A percentile compares a stretch with the other conserved stretches of the same genome.
Conservation (phyloP, 2,329 filamentous ascomycete species). For the Kalmusia sp. region DNA sequence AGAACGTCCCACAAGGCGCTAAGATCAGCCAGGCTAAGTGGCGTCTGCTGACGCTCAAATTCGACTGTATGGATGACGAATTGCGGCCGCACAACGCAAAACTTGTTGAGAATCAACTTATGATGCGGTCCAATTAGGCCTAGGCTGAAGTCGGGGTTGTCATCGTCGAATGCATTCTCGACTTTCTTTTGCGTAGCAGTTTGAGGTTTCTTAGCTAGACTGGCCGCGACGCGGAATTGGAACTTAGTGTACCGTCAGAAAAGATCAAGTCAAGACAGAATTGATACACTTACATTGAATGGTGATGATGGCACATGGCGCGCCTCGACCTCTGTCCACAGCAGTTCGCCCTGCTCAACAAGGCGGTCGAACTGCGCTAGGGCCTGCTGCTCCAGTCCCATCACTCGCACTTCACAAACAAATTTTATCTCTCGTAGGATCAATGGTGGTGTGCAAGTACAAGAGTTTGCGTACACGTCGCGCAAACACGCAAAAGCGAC, state of each 20-base stretch:
- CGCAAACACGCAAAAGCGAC: no score
- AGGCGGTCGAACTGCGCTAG: constrained; percentile 10
- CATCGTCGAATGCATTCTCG: constrained; percentile 4
- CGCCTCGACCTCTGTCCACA: constrained; percentile 4
- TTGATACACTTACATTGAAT: constrained; percentile 4
- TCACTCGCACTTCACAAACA: no score
- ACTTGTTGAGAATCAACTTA: constrained; percentile 11
- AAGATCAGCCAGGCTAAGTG: constrained; percentile 3
- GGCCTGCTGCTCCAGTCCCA: neutral
- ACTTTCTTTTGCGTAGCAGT: constrained; percentile 9
- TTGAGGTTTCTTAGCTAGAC: constrained; percentile 6
- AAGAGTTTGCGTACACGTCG: no score
- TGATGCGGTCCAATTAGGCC: constrained; percentile 1
- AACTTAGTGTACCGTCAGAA: neutral
- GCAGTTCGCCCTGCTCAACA: neutral
- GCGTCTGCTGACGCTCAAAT: constrained; percentile 6
- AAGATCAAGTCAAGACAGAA: no score
- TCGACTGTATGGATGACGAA: constrained; percentile 9
- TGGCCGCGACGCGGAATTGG: constrained; percentile 8
- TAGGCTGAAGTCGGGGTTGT: constrained; percentile 8
- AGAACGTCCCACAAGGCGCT: constrained; percentile 2
- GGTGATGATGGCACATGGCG: constrained; percentile 7
- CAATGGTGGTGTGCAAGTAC: no score
- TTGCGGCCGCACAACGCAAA: constrained; percentile 7
- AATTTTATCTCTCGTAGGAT: no score